These are phyloP conservation scores for Hypoxylon sp. DNA, from an alignment of 2,329 filamentous ascomycete species.

Conservation along the genomic window DNA sequence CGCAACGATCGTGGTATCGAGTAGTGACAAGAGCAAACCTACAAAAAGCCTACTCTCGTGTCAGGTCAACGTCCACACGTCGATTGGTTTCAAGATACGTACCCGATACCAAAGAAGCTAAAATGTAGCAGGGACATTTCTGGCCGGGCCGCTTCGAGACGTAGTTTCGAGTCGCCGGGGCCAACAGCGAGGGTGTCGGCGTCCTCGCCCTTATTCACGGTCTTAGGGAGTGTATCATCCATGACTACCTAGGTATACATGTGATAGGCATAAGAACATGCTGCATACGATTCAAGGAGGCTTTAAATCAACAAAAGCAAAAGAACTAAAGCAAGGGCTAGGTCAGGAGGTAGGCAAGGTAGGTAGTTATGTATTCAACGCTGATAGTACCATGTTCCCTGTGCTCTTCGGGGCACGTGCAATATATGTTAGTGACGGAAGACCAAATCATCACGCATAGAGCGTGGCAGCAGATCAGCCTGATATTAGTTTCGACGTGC, in stretches of 20 bases:
- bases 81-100: constrained; percentile 11
- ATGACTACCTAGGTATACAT: constrained; percentile 13
- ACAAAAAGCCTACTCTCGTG: constrained; percentile 56
- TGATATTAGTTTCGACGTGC: constrained; percentile 10
- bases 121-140: constrained; percentile 42
- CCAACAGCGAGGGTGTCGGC: constrained; percentile 12
- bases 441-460: neutral
- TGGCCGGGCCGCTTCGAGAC: constrained; percentile 3
- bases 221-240: constrained; percentile 9
- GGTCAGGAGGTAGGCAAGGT: no score
- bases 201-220: constrained; percentile 20
- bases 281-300: constrained; percentile 2
- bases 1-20: constrained; percentile 71
- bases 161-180: constrained; percentile 19
- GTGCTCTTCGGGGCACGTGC: constrained; percentile 16
- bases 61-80: constrained; percentile 20
- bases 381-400: constrained; percentile 17
- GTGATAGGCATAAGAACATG: neutral
- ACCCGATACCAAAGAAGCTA: constrained; percentile 43
- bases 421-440: neutral
- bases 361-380: neutral
- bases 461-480: neutral
- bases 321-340: constrained; percentile 4
- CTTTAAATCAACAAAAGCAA: constrained; percentile 17
- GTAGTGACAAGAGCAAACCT: constrained; percentile 67